phyloP scores from a whole-genome alignment of 2,329 filamentous ascomycete species.

The Nemania serpens region DNA sequence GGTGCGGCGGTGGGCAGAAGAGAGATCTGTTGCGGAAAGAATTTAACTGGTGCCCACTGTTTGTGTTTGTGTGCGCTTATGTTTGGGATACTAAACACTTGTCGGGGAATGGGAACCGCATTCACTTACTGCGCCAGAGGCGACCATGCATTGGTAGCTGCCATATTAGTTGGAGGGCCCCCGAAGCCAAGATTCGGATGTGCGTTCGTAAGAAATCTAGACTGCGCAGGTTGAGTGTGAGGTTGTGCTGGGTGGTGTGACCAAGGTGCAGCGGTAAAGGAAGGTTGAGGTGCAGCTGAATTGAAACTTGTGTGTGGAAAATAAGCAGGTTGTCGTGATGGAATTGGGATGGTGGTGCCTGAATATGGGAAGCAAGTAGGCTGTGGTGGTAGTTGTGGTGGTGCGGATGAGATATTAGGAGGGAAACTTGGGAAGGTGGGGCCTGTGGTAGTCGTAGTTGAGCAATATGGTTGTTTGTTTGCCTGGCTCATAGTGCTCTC shows the following conservation, averaged over 20 bases:
- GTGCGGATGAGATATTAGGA: background rate
- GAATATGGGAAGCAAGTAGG: background rate
- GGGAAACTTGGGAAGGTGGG: background rate
- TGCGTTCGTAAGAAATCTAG: background rate
- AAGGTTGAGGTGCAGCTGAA: background rate
- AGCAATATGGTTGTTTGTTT: too few relatives aligned
- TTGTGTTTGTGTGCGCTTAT: background rate
- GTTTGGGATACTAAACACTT: too few relatives aligned
- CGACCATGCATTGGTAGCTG: background rate
- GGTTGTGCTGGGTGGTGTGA: background rate
- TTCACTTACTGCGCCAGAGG: constrained; percentile 17
- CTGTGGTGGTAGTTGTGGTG: background rate
- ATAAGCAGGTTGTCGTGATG: background rate
- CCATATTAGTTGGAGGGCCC: background rate
- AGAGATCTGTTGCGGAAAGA: constrained; percentile 2
- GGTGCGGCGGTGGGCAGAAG: background rate
- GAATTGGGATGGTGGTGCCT: background rate
- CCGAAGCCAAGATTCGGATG: background rate
- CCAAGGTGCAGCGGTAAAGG: background rate
- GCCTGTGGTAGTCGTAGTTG: background rate
- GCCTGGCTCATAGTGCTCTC: background rate
- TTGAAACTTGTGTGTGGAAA: background rate
- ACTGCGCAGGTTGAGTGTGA: background rate
- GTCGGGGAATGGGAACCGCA: background rate
- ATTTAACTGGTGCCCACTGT: background rate